Conservation (phyloP, 1,284 basidiomycete species). For the Phlebopus sp. region DNA sequence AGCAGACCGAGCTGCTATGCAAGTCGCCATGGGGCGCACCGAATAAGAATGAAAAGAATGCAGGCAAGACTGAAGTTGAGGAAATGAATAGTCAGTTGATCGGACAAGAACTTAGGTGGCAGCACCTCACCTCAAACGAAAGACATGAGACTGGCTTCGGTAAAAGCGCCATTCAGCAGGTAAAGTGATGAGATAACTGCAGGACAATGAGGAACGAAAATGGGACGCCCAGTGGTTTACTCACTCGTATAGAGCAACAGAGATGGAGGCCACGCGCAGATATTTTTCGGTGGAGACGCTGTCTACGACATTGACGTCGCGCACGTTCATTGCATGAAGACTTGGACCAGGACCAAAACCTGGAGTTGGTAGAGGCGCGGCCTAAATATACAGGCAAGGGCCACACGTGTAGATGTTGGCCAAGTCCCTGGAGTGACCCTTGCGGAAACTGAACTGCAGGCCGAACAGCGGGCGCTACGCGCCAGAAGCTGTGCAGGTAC, state of each 20-base stretch:
- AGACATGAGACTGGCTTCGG: conserved; percentile 30
- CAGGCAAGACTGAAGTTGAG: conserved; percentile 27
- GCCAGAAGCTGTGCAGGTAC: no score
- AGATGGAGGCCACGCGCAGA: conserved; percentile 29
- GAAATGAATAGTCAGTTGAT: not conserved
- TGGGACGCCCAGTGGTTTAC: conserved; percentile 1
- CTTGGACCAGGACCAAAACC: not conserved
- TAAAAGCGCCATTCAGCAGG: conserved; percentile 43
- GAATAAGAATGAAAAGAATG: conserved; percentile 40
- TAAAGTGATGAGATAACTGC: conserved; percentile 39
- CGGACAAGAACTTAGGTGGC: not conserved
- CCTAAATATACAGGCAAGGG: not conserved
- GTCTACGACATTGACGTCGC: not conserved
- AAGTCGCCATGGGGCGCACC: conserved; percentile 9
- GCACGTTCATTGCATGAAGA: not conserved
- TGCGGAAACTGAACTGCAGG: no score
- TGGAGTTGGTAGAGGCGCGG: not conserved
- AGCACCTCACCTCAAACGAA: conserved; percentile 26
- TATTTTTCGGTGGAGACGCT: conserved; percentile 23
- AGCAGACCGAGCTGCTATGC: conserved; percentile 1
- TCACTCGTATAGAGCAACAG: conserved; percentile 33
- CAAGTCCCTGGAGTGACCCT: no score
- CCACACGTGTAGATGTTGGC: no score
- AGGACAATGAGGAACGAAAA: not conserved
- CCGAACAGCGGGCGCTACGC: no score